Evolutionary conservation across 129 eudicot species (phyloP), one percentile per base, ranked within the genome.

Genomic region (Sambucus nigra): DNA sequence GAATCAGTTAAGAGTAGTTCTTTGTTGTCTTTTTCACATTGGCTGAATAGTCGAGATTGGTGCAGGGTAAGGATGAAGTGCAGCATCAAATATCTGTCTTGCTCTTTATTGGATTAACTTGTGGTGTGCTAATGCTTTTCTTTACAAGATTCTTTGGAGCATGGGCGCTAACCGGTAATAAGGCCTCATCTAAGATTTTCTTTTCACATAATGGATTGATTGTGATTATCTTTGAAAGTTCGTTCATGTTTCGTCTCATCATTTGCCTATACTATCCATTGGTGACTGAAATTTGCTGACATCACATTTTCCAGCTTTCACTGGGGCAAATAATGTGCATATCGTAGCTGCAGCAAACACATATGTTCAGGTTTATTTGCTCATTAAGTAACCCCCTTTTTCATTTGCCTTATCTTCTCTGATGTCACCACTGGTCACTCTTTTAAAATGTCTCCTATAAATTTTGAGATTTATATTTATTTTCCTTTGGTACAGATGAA

Each of bases 41-140:
- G 5, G 40, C 66, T 64, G 59, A 64, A 56, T 47, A 20, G 33
- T 55, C 53, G 41, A 67, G 24, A 24, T 23, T 57, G 73, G 61
- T 69, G 80, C 87, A 88, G 97, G 94, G 79, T 71, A 80, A 89
- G 67, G 45, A 77, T 31, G 83, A 69, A 73, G 94, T 89, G 67
- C 95, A 85, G 67, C 95, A 80, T 79, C 94, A 85, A 74, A 85
- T 89, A 73, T 85, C 98, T 15, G 72, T 80, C 26, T 73, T 85
- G 74, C 76, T 85, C 64, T 85, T 81, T 56, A 75, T 89, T 67
- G 98, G 95, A 5, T 40, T 81, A 55, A 41, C 77, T 67, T 73
- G 48, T 42, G 48, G 48, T 4, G 48, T 78, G 95, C 83, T 18
- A 57, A 86, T 86, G 95, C 69, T 86, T 59, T 48, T 78, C 47